Percentiles rank a stretch among this genome's conserved stretches.
Conservation (phyloP, 495 filamentous ascomycete species). For the Hyaloscypha variabilis region DNA sequence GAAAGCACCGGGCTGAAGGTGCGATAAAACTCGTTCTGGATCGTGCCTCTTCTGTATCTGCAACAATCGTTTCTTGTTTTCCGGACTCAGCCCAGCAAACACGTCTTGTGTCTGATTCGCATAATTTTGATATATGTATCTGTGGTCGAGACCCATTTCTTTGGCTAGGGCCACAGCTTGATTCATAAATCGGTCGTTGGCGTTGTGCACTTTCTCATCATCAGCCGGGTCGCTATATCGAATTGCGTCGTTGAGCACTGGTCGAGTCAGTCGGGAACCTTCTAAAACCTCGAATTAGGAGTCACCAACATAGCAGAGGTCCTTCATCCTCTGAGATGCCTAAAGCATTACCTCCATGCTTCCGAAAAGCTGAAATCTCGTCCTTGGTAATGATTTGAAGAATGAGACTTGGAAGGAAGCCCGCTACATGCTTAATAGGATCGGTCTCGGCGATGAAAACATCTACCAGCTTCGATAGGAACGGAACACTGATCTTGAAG, state of each 20-base stretch:
- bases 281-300: slow-evolving; percentile 9
- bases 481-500: slow-evolving; percentile 37
- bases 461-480: slow-evolving; percentile 39
- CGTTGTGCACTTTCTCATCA: slow-evolving; percentile 8
- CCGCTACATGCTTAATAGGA: slow-evolving; percentile 37
- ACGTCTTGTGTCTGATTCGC: slow-evolving; percentile 44
- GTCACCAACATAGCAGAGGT: slow-evolving; percentile 32
- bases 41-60: slow-evolving; percentile 45
- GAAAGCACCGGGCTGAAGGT: slow-evolving; percentile 26
- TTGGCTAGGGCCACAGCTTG: slow-evolving; percentile 15
- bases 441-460: slow-evolving; percentile 40
- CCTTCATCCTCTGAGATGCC: slow-evolving; percentile 44
- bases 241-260: background rate
- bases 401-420: slow-evolving; percentile 40
- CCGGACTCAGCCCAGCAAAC: slow-evolving; percentile 44
- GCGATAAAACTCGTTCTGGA: slow-evolving; percentile 30
- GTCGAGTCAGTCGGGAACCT: background rate
- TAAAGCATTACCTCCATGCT: slow-evolving; percentile 53
- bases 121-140: slow-evolving; percentile 42
- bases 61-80: slow-evolving; percentile 37
- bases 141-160: slow-evolving; percentile 6
- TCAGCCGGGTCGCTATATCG: slow-evolving; percentile 15
- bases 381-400: slow-evolving; percentile 47
- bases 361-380: slow-evolving; percentile 42
- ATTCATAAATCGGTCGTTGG: slow-evolving; percentile 8